Evolutionary conservation across 805 yeast species (phyloP).

Genomic region (Metschnikowia cubensis): DNA sequence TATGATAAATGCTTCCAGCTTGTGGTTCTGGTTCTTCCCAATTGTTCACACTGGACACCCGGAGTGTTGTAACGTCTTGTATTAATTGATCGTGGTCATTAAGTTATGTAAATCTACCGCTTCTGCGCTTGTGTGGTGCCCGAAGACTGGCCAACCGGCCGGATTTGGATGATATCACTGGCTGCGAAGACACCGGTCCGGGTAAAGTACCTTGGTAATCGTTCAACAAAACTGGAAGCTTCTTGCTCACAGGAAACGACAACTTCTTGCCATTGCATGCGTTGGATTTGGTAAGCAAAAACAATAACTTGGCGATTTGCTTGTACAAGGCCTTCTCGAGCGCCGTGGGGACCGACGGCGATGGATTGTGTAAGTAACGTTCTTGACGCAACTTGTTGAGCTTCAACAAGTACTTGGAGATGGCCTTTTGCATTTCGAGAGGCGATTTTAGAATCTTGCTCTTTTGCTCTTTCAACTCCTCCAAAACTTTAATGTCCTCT

Average conservation of each 20-base stretch:
- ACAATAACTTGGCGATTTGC: conserved; percentile 26
- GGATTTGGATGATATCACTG: conserved; percentile 15
- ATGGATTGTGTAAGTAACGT: conserved; percentile 29
- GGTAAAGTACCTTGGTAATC: conserved; percentile 82
- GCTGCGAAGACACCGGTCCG: conserved; percentile 37
- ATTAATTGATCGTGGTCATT: background rate
- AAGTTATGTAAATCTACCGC: conserved; percentile 13
- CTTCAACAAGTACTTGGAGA: conserved; percentile 29
- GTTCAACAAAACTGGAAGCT: conserved; percentile 65
- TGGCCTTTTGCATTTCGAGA: conserved; percentile 29
- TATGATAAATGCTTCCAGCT: no score
- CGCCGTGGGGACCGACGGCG: conserved; percentile 23
- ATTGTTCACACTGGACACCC: no score
- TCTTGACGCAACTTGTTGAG: conserved; percentile 40
- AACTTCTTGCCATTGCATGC: conserved; percentile 25
- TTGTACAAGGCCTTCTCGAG: conserved; percentile 28
- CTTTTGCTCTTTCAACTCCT: conserved; percentile 24
- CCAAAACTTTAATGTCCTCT: conserved; percentile 22
- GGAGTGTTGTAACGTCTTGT: background rate
- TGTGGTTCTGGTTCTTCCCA: no score
- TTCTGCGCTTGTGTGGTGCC: conserved; percentile 36
- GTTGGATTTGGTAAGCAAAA: conserved; percentile 30
- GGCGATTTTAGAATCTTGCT: conserved; percentile 24
- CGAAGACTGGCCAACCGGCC: conserved; percentile 37
- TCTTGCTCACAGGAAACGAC: conserved; percentile 31